Base-by-base conservation (phyloP, 768 basidiomycete species). In the Auricularia sp. region DNA sequence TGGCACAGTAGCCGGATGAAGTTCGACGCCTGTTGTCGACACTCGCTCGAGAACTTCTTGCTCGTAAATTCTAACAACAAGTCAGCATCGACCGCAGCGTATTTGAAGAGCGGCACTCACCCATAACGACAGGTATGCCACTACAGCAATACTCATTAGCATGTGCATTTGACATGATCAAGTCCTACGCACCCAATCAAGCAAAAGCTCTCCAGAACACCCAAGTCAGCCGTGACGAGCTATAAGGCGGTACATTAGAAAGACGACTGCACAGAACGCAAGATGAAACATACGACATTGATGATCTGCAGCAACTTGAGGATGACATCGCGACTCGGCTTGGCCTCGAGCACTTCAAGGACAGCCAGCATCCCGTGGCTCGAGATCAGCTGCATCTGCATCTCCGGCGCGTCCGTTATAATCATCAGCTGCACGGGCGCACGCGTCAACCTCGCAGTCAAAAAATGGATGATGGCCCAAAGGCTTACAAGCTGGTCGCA, bases 341-440 rank as follows among this genome's bases (percentile, higher is more conserved):
- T 86, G 37, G 88, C 86, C 74, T 98, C 96, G 44, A 99, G 77
- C 0, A 97, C 92, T 73, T 98, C 95, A 69, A 98, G 75, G 66
- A 98, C 90, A 0, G 94, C 94, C 10, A 98, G 81, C 89, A 97
- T 90, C 1, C 97, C 97, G 76, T 98, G 97, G 0, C 89, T 86
- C 16, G 89, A 89, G 13, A 98, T 90, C 36, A 99, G 82, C 68
- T 98, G 94, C 24, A 80, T 75, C 70, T 92, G 86, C 83, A 96
- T 90, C 68, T 96, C 94, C 5, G 90, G 88, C 1, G 85, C 82
- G 44, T 92, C 91, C 36, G 83, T 79, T 69, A 95, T 81, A 70
- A 96, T 87, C 42, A 73, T 79, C 61, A 93, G 76, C 95, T 96
- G 63, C 4, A 42, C 13, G 29, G 8, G 13, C 45, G 37, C 67